Conservation (phyloP, 1,284 basidiomycete genomes). For the Exobasidium rhododendri region DNA sequence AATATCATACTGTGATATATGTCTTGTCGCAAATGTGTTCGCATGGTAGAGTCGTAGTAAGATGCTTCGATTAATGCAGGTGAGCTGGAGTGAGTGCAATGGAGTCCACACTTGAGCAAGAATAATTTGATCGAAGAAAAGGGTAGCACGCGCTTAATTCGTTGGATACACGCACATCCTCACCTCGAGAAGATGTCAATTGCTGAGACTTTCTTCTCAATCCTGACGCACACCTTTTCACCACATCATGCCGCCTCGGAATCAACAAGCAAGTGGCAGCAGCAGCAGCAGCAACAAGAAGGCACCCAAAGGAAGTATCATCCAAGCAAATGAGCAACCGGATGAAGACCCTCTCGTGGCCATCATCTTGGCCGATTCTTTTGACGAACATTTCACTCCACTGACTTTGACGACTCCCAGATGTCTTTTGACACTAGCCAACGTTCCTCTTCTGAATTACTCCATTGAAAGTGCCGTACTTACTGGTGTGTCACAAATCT, state of each 20-base stretch:
- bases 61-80: too few relatives aligned
- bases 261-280: neutral
- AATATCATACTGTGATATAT: too few relatives aligned
- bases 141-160: too few relatives aligned
- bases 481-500: slow-evolving; percentile 90
- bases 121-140: too few relatives aligned
- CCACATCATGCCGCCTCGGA: neutral
- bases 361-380: slow-evolving; percentile 88
- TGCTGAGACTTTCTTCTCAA: neutral
- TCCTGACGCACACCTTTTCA: neutral
- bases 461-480: slow-evolving; percentile 89
- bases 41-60: too few relatives aligned
- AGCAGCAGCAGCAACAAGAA: neutral
- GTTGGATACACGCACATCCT: too few relatives aligned
- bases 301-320: slow-evolving; percentile 11
- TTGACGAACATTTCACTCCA: slow-evolving; percentile 86
- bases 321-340: slow-evolving; percentile 31
- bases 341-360: slow-evolving; percentile 66
- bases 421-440: slow-evolving; percentile 88
- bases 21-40: too few relatives aligned
- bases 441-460: slow-evolving; percentile 88
- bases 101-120: too few relatives aligned
- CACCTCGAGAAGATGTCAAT: too few relatives aligned
- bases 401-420: slow-evolving; percentile 61
- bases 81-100: too few relatives aligned